phyloP scores from a whole-genome alignment of 2,329 filamentous ascomycete species.

The Exophiala calicioides region DNA sequence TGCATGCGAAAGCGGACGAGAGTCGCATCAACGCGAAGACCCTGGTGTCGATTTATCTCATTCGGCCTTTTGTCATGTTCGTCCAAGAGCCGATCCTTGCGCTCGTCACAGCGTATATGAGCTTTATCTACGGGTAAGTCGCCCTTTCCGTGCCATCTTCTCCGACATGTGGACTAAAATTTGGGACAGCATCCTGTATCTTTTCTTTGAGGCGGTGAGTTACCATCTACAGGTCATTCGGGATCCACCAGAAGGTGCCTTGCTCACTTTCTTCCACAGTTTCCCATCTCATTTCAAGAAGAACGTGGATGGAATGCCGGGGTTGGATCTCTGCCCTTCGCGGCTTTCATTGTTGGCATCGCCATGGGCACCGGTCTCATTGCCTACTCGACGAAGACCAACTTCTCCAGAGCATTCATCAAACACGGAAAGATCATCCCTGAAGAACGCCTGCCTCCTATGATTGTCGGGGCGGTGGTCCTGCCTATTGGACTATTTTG shows the following conservation, averaged over 20 bases:
- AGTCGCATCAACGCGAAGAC: conserved; percentile 40
- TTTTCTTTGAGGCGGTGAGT: conserved; percentile 39
- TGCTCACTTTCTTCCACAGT: conserved; percentile 20
- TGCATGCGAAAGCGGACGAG: conserved; percentile 50
- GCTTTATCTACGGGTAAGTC: conserved; percentile 37
- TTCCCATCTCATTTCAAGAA: conserved; percentile 43
- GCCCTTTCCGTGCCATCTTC: neutral
- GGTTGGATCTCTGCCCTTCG: conserved; percentile 42
- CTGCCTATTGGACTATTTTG: conserved; percentile 50
- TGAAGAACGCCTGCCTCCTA: conserved; percentile 48
- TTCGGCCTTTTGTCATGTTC: conserved; percentile 50
- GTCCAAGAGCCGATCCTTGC: conserved; percentile 51
- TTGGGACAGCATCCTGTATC: conserved; percentile 32
- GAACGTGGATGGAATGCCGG: conserved; percentile 42
- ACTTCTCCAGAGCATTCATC: conserved; percentile 41
- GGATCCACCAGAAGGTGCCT: neutral
- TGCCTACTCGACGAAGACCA: conserved; percentile 43
- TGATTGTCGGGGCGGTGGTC: conserved; percentile 46
- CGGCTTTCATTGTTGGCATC: conserved; percentile 37
- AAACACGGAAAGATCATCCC: conserved; percentile 41
- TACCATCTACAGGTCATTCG: no score
- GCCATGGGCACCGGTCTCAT: conserved; percentile 40
- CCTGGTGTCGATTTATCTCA: conserved; percentile 48
- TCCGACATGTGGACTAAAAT: conserved; percentile 11
- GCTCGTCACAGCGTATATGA: conserved; percentile 48